These are phyloP conservation scores for Kodamaea sp. DNA, from an alignment of 1,139 yeast species.

Conservation along the genomic window DNA sequence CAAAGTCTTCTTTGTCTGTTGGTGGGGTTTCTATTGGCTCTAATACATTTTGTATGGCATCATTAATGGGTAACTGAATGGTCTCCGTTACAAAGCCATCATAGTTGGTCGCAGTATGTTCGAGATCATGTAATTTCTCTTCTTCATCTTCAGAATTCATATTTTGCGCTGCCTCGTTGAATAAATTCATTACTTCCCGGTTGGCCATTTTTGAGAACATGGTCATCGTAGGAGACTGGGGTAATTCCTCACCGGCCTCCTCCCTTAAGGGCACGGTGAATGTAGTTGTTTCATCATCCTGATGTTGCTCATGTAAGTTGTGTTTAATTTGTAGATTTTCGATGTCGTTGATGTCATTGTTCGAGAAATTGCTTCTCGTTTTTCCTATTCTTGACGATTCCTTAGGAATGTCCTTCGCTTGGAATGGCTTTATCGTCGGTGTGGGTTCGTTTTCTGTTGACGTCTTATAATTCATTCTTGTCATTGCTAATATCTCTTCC, in stretches of 20 bases:
- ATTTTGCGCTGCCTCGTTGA: conserved; percentile 58
- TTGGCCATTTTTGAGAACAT: conserved; percentile 74
- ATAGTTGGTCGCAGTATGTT: conserved; percentile 37
- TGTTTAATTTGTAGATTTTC: background rate
- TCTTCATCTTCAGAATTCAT: conserved; percentile 34
- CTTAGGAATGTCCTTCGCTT: background rate
- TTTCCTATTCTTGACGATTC: background rate
- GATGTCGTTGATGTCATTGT: background rate
- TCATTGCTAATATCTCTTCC: conserved; percentile 59
- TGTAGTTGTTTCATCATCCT: conserved; percentile 22
- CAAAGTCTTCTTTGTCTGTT: conserved; percentile 28
- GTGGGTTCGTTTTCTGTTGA: background rate
- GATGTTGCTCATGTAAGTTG: background rate
- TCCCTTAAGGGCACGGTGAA: conserved; percentile 39
- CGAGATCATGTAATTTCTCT: conserved; percentile 26
- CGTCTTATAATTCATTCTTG: background rate
- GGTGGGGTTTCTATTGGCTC: conserved; percentile 31
- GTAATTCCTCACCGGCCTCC: conserved; percentile 23
- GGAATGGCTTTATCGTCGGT: background rate
- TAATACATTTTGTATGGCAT: conserved; percentile 1
- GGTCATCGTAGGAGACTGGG: conserved; percentile 76
- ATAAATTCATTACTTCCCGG: conserved; percentile 74
- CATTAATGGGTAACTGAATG: conserved; percentile 19
- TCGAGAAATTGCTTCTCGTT: background rate
- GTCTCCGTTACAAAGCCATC: conserved; percentile 60